Evolutionary conservation across 441 rosid species (phyloP).

Genomic region (Jatropha multifida): DNA sequence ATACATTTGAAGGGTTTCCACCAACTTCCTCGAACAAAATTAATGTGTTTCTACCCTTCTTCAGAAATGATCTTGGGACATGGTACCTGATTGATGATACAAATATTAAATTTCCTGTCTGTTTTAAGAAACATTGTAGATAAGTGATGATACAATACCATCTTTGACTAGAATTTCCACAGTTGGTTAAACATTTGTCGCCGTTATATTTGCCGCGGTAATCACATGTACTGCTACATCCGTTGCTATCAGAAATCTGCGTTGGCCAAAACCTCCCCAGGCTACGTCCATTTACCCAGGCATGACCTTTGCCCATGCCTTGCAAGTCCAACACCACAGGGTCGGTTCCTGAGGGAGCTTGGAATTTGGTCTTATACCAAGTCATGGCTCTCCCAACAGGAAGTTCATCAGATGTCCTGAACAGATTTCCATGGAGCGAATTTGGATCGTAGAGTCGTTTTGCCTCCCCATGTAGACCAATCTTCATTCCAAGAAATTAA

Average conservation of each 20-base stretch:
- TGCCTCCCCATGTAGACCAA: constrained; percentile 31
- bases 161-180: constrained; percentile 85
- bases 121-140: no score
- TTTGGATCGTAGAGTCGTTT: constrained; percentile 17
- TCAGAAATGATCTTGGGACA: constrained; percentile 52
- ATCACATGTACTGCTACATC: constrained; percentile 48
- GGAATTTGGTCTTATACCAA: constrained; percentile 82
- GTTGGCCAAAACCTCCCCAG: constrained; percentile 83
- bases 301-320: constrained; percentile 82
- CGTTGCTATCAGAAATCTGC: constrained; percentile 52
- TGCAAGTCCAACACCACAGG: constrained; percentile 74
- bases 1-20: constrained; percentile 25
- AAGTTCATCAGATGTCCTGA: constrained; percentile 6
- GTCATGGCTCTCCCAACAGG: constrained; percentile 49
- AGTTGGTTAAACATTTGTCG: constrained; percentile 60
- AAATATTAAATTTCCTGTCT: neutral
- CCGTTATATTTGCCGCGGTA: constrained; percentile 55
- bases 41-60: constrained; percentile 38
- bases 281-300: constrained; percentile 80
- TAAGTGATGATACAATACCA: constrained; percentile 38
- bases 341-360: constrained; percentile 62
- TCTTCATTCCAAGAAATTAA: constrained; percentile 7
- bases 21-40: constrained; percentile 64
- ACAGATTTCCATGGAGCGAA: neutral
- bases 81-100: constrained; percentile 47